Base-by-base conservation (phyloP, 2,329 filamentous ascomycete genomes). In the Paraconiothyrium brasiliense region DNA sequence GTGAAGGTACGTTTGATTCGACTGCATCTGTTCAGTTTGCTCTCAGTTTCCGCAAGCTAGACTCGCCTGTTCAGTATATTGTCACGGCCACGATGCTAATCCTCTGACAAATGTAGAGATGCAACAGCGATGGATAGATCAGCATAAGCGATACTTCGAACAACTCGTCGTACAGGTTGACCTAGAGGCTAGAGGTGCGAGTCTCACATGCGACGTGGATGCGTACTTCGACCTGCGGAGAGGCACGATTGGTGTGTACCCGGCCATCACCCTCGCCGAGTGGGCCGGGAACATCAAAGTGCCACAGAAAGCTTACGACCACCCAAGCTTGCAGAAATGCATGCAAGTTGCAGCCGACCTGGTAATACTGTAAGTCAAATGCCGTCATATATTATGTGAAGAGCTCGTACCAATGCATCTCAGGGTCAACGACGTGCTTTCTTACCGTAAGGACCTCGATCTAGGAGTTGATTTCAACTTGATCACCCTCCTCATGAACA, bases 391-490 rank as follows among this genome's bases (percentile, higher is more conserved):
- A 30, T 16, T 37, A 3, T 35, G 24, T 22, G 49, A 34, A 41
- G 13, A 24, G 10, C 2, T 22, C 20, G 34, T 41, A 27, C 34
- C 24, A 24, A 54, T 2, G 5, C 16, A 16, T 51, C 34, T 39
- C 8, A 54, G 50, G 34, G 50, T 54, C 20, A 54, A 54, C 34
- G 50, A 54, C 30, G 50, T 54, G 13, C 32, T 54, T 5, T 54
- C 50, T 13, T 54, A 54, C 14, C 50, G 50, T 20, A 54, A 54
- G 16, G 50, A 54, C 50, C 50, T 37, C 16, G 50, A 37, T 7
- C 13, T 37, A 13, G 50, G 50, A 27, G 50, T 54, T 24, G 32
- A 39, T 41, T 54, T 54, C 50, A 54, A 54, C 34, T 20, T 54
- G 30, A 54, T 54, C 9, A 37, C 50, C 11, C 50, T 54, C 11